Base-by-base conservation (phyloP, 2,329 filamentous ascomycete genomes). In the Drechslerella dactyloides region DNA sequence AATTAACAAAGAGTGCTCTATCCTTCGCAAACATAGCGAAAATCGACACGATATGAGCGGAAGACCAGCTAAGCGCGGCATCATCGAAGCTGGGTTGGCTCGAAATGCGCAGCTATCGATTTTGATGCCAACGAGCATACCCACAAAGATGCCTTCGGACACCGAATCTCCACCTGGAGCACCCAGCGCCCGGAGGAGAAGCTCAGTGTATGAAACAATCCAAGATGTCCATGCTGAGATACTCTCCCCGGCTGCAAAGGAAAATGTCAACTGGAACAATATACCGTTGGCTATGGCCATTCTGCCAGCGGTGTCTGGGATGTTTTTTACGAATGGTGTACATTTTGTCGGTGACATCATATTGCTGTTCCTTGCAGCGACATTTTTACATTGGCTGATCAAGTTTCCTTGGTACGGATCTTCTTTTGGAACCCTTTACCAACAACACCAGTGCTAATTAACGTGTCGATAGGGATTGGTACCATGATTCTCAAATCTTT, bases 351-450 rank as follows among this genome's bases (percentile, higher is more conserved):
- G 92, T 0, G 93, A 97, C 79, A 81, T 96, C 27, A 89, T 94
- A 76, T 82, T 97, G 35, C 81, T 97, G 33, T 87, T 85, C 1
- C 80, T 97, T 73, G 90, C 90, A 1, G 90, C 89, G 2, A 85
- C 97, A 50, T 96, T 97, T 77, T 82, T 97, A 73, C 93, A 96
- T 78, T 97, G 92, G 91, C 93, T 90, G 54, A 89, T 97, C 48
- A 89, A 91, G 63, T 83, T 94, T 75, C 93, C 93, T 76, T 97
- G 93, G 93, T 93, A 82, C 78, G 85, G 75, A 48, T 58, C 17
- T 58, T 15, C 8, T 13, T 30, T 48, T 4, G 17, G n/a, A 6
- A 4, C 19, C 2, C 11, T 48, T 8, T 37, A 4, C 37, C 2
- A 17, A 42, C 15, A 42, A 13, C n/a, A 19, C 13, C 48, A 57